Conservation (phyloP, 2,329 filamentous ascomycete genomes). For the Fonsecaea pedrosoi region DNA sequence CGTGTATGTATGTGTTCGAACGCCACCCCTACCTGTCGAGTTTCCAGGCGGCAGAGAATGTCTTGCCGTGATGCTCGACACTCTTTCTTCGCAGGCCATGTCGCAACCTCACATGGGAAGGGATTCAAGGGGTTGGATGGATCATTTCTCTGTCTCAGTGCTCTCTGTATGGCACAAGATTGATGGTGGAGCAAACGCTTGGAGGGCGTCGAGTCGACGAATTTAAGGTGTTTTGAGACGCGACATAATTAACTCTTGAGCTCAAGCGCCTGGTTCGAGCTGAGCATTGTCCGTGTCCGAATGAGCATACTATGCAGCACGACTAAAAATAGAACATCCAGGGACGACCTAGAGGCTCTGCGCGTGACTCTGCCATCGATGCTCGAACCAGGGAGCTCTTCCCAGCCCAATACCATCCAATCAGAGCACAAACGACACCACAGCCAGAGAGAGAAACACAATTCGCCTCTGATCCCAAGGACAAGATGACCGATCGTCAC, state of each 20-base stretch:
- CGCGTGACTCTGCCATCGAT: slow-evolving; percentile 79
- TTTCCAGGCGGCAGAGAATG: no score
- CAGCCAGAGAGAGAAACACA: no score
- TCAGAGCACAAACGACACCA: no score
- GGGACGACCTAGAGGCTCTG: slow-evolving; percentile 88
- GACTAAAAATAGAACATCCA: slow-evolving; percentile 75
- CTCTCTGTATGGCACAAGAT: no score
- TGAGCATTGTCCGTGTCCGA: not conserved
- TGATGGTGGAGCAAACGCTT: no score
- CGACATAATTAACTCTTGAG: not conserved
- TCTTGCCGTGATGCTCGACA: no score
- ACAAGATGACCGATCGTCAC: not conserved
- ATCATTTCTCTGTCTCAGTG: no score
- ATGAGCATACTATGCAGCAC: slow-evolving; percentile 70
- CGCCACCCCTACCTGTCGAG: no score
- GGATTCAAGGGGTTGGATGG: no score
- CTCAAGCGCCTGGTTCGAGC: slow-evolving; percentile 46
- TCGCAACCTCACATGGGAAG: no score
- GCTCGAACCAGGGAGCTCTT: slow-evolving; percentile 80
- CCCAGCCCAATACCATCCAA: slow-evolving; percentile 58
- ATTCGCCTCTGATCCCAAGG: not conserved
- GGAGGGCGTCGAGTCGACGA: slow-evolving; percentile 63
- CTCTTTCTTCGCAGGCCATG: no score
- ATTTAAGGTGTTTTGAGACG: slow-evolving; percentile 73
- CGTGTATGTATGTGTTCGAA: no score